These are phyloP conservation scores for Delonix regia DNA, from an alignment of 306 rosid genomes.

Conservation along the genomic window DNA sequence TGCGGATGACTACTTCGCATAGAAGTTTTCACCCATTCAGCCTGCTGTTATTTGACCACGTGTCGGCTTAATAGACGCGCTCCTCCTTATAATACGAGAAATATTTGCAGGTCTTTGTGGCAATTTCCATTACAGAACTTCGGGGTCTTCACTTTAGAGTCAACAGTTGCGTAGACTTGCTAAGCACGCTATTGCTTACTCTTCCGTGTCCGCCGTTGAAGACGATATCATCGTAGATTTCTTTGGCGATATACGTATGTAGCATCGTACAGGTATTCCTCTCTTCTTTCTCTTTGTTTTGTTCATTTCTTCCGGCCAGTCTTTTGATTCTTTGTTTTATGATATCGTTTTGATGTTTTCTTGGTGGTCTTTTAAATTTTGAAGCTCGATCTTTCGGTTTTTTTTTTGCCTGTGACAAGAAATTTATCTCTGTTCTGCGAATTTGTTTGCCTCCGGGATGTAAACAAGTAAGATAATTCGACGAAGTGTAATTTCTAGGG, in stretches of 20 bases:
- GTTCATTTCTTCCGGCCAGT: background rate
- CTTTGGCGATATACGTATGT: background rate
- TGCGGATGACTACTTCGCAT: background rate
- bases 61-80: background rate
- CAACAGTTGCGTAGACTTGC: background rate
- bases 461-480: background rate
- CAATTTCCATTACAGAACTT: background rate
- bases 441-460: background rate
- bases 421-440: background rate
- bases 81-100: background rate
- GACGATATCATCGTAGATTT: background rate
- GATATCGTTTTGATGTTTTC: background rate
- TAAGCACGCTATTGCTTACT: background rate
- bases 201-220: background rate
- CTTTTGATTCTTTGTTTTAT: background rate
- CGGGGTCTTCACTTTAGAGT: background rate
- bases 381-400: background rate
- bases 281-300: background rate
- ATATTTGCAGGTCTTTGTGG: background rate
- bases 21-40: background rate
- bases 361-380: background rate
- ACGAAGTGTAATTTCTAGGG: background rate
- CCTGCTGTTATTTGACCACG: background rate
- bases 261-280: background rate
- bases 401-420: background rate